Evolutionary conservation across 2,329 filamentous ascomycete species (phyloP), one percentile per base, ranked within the genome.

Genomic region (Rhexocercosporidium sp.): DNA sequence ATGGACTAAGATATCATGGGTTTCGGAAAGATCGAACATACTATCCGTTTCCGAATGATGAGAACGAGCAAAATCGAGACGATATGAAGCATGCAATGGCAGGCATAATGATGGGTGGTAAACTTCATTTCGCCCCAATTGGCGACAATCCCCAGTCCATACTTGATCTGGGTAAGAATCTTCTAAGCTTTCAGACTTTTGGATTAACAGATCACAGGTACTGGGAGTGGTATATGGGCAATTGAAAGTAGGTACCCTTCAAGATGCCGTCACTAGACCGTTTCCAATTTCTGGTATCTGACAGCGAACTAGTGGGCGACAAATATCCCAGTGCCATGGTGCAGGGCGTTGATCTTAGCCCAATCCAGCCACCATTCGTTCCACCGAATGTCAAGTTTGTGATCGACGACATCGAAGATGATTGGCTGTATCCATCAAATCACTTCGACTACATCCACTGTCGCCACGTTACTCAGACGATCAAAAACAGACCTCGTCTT

Each of bases 301-400:
- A 56, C 79, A 59, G 65, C 25, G 70, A 73, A 7, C 62, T 69
- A 59, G 74, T 46, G 37, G 71, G 70, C 3, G 62, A 69, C 25
- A 62, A 71, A 20, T 74, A 67, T 59, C 75, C 78, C 6, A 66
- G 71, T 14, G 69, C 71, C 9, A 41, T 69, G 56, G 74, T 76
- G 14, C 66, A 70, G 31, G 74, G 71, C 22, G 71, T 68, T 56
- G 75, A 77, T 64, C 67, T 77, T 25, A 75, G 73, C 37, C 73
- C 71, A 11, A 74, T 75, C 20, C 73, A 76, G 39, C 74, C 74
- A 4, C 27, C 47, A 11, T 69, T 59, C 34, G 66, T 68, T 11
- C 84, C 84, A 25, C 81, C 82, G 31, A 86, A 86, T 68, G 77
- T 84, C 34, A 78, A 78, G 22, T 86, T 86, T 72, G 74, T 84